Evolutionary conservation across 371 early-diverging fungal genomes (phyloP), one percentile per base, ranked within the genome.

Genomic region (Syncephalis plumigaleata): DNA sequence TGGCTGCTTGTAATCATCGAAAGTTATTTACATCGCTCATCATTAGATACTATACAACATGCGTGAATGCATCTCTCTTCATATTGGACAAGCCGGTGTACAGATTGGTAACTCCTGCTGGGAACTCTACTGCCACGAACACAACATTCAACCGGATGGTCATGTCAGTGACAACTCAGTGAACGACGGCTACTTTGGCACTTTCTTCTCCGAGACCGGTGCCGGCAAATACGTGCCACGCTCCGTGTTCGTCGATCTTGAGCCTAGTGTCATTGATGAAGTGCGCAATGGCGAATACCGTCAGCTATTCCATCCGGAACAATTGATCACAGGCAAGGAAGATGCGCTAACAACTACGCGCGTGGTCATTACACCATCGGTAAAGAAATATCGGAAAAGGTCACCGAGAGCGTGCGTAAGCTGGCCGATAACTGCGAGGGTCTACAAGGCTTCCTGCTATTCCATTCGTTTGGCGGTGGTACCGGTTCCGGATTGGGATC

Each of bases 51-150:
- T 7, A 31, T 31, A 7, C 31, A 31, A 31, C n/a, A 39, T 39
- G 39, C 39, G 39, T 18, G 39, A 39, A 39, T 15, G 15, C n/a
- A 39, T 39, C 15, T 39, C 39, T 5, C 5, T 39, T 25, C 37
- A n/a, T 39, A 17, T 87, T 54, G 89, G 91, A 60, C 89, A 98
- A 76, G 99, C 98, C 59, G 99, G 99, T 86, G 88, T 98, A 62
- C 98, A 98, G 74, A 98, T 98, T 65, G 99, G 99, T 81, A 98
- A 98, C 79, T 85, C 96, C 71, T 97, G 97, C 75, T 98, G 99
- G 99, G 99, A 98, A 67, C 78, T 95, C 45, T 96, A 95, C 77
- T 91, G 94, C 70, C 77, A 86, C 52, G 96, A 96, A 73, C 98
- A 98, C 75, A 91, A 93, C 53, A 90, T 98, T 63, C 3, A 16